Conservation (phyloP, 768 basidiomycete genomes). For the Calocybe gangraenosa region DNA sequence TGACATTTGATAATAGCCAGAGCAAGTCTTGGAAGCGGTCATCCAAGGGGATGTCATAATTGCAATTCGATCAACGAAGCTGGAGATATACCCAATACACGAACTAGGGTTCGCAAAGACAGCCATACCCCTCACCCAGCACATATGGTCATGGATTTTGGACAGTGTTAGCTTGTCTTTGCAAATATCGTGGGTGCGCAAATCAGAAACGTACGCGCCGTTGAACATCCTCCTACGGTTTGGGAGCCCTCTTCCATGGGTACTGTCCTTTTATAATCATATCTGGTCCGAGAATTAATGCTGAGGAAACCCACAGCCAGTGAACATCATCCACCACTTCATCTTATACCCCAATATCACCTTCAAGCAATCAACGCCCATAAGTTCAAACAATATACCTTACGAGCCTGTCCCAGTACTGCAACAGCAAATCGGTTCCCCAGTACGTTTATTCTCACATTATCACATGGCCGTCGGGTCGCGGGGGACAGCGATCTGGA, state of each 20-base stretch:
- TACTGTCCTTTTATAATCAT: slow-evolving; percentile 16
- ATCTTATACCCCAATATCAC: slow-evolving; percentile 40
- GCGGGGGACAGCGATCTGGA: slow-evolving; percentile 62
- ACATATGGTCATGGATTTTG: slow-evolving; percentile 54
- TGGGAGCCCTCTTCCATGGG: slow-evolving; percentile 56
- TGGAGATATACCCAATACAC: slow-evolving; percentile 40
- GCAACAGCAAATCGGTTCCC: slow-evolving; percentile 43
- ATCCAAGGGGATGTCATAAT: slow-evolving; percentile 40
- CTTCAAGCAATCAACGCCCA: slow-evolving; percentile 23
- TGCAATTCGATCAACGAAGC: slow-evolving; percentile 34
- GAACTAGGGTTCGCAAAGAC: slow-evolving; percentile 18
- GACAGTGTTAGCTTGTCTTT: slow-evolving; percentile 43
- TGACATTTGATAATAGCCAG: slow-evolving; percentile 32
- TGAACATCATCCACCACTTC: slow-evolving; percentile 66
- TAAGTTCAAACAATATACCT: slow-evolving; percentile 37
- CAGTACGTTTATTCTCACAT: slow-evolving; percentile 52
- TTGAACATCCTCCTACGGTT: slow-evolving; percentile 59
- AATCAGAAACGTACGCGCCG: slow-evolving; percentile 18
- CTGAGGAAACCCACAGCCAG: slow-evolving; percentile 33
- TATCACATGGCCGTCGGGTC: slow-evolving; percentile 51
- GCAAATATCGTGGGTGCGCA: slow-evolving; percentile 21
- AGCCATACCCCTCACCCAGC: slow-evolving; percentile 38
- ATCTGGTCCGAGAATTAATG: not conserved
- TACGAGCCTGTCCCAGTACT: slow-evolving; percentile 35
- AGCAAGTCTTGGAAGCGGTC: slow-evolving; percentile 36